Conservation (phyloP, 495 filamentous ascomycete genomes). For the Aspergillus avenaceus region DNA sequence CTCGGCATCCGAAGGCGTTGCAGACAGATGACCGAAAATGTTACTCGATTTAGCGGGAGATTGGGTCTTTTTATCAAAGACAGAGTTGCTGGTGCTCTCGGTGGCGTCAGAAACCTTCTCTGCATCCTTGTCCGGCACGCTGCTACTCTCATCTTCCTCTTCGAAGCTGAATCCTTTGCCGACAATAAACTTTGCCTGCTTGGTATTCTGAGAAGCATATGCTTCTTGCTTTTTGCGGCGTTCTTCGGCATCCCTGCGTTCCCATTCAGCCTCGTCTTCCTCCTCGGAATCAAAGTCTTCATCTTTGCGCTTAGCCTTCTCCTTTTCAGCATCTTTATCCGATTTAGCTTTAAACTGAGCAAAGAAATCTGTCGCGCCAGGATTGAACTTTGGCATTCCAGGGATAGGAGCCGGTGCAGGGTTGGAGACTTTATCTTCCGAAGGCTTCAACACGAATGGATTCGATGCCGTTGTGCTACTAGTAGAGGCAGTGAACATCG, state of each 20-base stretch:
- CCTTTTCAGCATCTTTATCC: slow-evolving; percentile 30
- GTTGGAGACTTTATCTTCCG: slow-evolving; percentile 11
- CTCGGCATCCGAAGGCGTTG: slow-evolving; percentile 45
- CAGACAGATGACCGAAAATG: slow-evolving; percentile 62
- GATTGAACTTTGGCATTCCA: slow-evolving; percentile 28
- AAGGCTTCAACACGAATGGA: slow-evolving; percentile 22
- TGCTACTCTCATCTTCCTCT: slow-evolving; percentile 16
- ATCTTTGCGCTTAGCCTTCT: slow-evolving; percentile 49
- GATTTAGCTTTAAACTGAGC: slow-evolving; percentile 35
- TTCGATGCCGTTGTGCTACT: slow-evolving; percentile 12
- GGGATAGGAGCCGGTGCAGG: slow-evolving; percentile 12
- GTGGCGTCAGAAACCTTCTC: slow-evolving; percentile 12
- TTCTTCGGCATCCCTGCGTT: slow-evolving; percentile 40
- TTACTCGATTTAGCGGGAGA: slow-evolving; percentile 39
- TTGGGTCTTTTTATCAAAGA: slow-evolving; percentile 19
- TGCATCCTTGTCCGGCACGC: slow-evolving; percentile 9
- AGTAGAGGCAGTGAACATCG: slow-evolving; percentile 8
- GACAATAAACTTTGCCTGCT: slow-evolving; percentile 34
- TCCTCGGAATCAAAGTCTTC: slow-evolving; percentile 56
- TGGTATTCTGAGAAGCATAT: slow-evolving; percentile 25
- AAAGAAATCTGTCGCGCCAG: slow-evolving; percentile 28
- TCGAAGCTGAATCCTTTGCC: slow-evolving; percentile 42
- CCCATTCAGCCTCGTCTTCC: slow-evolving; percentile 49
- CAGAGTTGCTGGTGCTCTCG: slow-evolving; percentile 8
- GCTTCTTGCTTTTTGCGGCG: slow-evolving; percentile 42